Evolutionary conservation across 306 rosid genomes (phyloP).

Genomic region (Quercus glauca): DNA sequence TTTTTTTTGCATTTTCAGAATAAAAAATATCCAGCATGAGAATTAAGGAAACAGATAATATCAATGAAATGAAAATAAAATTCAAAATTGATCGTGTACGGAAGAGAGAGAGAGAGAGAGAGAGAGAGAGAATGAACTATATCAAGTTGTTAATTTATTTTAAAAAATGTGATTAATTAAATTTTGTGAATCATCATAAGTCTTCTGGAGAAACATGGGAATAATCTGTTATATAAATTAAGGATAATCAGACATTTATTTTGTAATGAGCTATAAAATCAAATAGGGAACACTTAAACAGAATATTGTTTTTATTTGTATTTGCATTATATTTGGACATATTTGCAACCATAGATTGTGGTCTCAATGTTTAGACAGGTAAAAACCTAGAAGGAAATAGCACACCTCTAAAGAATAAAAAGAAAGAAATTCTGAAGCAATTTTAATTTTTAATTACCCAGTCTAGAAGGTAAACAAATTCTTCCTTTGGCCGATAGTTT

Average conservation of each 20-base stretch:
- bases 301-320: no score
- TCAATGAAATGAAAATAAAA: not conserved
- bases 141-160: not conserved
- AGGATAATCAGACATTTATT: not conserved
- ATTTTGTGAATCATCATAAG: not conserved
- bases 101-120: not conserved
- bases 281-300: not conserved
- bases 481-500: constrained; percentile 79
- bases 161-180: not conserved
- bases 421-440: constrained; percentile 8
- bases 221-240: not conserved
- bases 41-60: not conserved
- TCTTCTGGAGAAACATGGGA: not conserved
- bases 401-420: not conserved
- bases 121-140: not conserved
- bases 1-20: not conserved
- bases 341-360: not conserved
- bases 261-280: not conserved
- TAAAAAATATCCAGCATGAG: not conserved
- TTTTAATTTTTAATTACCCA: constrained; percentile 60
- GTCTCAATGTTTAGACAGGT: not conserved
- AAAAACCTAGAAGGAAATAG: not conserved
- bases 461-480: constrained; percentile 88
- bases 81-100: not conserved
- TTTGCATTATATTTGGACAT: not conserved